Percentiles rank a stretch among this genome's conserved stretches.
Conservation (phyloP, 2,329 filamentous ascomycete genomes). For the Orbilia quercus region DNA sequence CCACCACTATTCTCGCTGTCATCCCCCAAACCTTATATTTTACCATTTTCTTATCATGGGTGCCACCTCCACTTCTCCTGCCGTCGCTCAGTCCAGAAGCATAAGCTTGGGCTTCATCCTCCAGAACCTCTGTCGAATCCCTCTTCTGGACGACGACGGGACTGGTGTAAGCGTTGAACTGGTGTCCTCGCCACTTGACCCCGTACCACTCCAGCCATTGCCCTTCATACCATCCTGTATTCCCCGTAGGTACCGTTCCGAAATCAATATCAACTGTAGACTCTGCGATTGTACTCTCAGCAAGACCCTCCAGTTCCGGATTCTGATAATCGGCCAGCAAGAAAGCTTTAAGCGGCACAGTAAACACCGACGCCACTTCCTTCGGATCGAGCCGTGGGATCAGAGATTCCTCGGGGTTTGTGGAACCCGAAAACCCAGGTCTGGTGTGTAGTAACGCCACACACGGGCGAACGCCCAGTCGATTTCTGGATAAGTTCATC, state of each 20-base stretch:
- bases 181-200: conserved; percentile 71
- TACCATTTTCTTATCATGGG: conserved; percentile 48
- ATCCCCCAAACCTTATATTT: conserved; percentile 92
- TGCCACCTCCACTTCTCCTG: conserved; percentile 64
- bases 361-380: conserved; percentile 94
- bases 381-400: conserved; percentile 85
- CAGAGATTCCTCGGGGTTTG: conserved; percentile 71
- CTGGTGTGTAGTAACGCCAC: conserved; percentile 75
- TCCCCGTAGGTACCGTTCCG: conserved; percentile 62
- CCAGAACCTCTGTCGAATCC: conserved; percentile 29
- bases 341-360: conserved; percentile 87
- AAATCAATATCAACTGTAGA: conserved; percentile 62
- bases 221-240: conserved; percentile 82
- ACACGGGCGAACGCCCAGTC: conserved; percentile 79
- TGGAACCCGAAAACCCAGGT: conserved; percentile 45
- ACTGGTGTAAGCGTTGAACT: conserved; percentile 52
- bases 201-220: conserved; percentile 83
- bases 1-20: conserved; percentile 90
- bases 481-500: conserved; percentile 77
- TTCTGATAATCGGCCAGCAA: conserved; percentile 72
- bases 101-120: conserved; percentile 55
- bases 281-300: conserved; percentile 60
- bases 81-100: conserved; percentile 63
- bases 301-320: conserved; percentile 59
- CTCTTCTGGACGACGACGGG: conserved; percentile 48